Percentiles rank a stretch among this genome's conserved stretches.
phyloP scores from a whole-genome alignment of 192 early-diverging fungal genomes.

The Umbelopsis ramanniana region DNA sequence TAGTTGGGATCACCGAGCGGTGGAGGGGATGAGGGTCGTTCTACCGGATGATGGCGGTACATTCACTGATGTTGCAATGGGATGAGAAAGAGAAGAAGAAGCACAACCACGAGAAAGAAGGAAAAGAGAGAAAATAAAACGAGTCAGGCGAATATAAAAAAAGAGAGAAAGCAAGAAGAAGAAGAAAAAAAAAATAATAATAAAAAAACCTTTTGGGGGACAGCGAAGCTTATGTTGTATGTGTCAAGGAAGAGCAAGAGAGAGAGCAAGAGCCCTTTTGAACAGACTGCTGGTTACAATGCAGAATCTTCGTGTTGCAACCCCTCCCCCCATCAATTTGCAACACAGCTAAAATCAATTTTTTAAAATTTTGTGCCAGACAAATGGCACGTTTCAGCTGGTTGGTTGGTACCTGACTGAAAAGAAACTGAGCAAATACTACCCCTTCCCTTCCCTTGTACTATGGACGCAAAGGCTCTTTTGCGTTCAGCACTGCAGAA shows the following conservation, averaged over 20 bases:
- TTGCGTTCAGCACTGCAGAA: constrained; percentile 9
- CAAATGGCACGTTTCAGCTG: not conserved
- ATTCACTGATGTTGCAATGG: not conserved
- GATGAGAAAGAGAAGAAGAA: constrained; percentile 7
- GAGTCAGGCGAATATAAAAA: constrained; percentile 1
- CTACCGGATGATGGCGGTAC: constrained; percentile 24
- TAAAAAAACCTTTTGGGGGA: constrained; percentile 6
- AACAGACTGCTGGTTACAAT: not conserved
- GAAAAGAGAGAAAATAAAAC: not conserved
- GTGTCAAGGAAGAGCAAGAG: too few relatives aligned
- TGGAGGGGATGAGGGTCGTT: constrained; percentile 18
- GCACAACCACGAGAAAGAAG: constrained; percentile 1
- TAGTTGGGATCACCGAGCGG: constrained; percentile 22
- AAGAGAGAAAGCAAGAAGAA: not conserved
- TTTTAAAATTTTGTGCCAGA: constrained; percentile 1
- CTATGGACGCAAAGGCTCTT: constrained; percentile 20
- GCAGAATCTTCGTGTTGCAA: not conserved
- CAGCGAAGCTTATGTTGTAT: too few relatives aligned
- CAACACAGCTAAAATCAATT: constrained; percentile 11
- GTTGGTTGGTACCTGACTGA: not conserved
- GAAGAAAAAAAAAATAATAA: not conserved
- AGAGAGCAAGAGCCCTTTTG: too few relatives aligned
- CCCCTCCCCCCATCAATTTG: not conserved
- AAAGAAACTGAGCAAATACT: not conserved
- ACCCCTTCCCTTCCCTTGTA: constrained; percentile 6